Conservation (phyloP, 305 asterid species). For the Fraxinus sp. region DNA sequence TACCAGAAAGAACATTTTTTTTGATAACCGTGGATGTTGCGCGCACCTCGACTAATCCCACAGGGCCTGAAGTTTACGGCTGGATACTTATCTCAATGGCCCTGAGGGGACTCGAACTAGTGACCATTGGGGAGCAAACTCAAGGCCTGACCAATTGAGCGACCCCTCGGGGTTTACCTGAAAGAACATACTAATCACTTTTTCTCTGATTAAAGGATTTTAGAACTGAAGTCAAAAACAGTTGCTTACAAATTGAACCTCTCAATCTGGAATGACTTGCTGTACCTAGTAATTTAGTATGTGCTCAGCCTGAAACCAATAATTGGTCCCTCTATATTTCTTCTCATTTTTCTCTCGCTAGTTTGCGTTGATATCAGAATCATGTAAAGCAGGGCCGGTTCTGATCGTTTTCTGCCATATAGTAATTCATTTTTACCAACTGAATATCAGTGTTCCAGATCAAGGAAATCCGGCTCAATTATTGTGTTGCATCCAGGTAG, state of each 20-base stretch:
- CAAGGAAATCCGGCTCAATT: background rate
- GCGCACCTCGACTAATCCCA: no score
- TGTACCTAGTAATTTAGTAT: background rate
- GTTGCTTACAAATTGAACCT: background rate
- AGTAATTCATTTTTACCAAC: background rate
- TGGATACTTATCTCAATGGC: no score
- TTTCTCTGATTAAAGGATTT: background rate
- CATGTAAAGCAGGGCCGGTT: background rate
- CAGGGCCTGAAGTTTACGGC: no score
- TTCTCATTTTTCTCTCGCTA: background rate
- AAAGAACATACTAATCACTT: background rate
- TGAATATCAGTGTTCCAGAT: background rate
- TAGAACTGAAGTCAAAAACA: background rate
- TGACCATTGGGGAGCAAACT: no score
- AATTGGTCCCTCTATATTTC: background rate
- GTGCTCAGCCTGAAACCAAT: background rate
- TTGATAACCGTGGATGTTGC: no score
- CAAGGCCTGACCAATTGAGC: no score
- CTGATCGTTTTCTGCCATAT: background rate
- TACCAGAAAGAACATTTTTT: background rate
- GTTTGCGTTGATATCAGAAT: background rate
- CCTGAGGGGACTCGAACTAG: no score
- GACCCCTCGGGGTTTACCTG: no score
- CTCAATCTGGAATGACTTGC: background rate
- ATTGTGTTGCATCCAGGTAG: background rate